Evolutionary conservation across 139 green algal species (phyloP), one percentile per base, ranked within the genome.

Genomic region (Tetradesmus lagerheimii): DNA sequence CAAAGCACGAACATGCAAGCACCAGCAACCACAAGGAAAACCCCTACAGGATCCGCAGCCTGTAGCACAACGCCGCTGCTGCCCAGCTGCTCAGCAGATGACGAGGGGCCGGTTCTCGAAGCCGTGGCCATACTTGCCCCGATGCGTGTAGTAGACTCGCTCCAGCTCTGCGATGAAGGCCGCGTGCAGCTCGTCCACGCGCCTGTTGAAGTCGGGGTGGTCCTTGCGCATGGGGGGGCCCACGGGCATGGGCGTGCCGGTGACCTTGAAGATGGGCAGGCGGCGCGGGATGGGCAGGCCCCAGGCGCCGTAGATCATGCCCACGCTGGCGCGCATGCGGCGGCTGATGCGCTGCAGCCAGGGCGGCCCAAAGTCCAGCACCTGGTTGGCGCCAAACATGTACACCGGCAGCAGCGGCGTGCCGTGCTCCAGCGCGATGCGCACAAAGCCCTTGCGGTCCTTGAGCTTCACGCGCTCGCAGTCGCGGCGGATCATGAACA

Each of bases 401-500:
- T 90, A 92, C 20, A 88, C 66, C 3, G 90, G 90, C 43, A 92
- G 43, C 45, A 92, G 89, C 66, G 85, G 29, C 0, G 50, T 57
- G 62, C 90, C 90, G 29, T 89, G 84, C 85, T 92, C 90, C 0
- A 92, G 25, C 35, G 90, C 90, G 4, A 92, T 79, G 62, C 89
- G 80, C 14, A 91, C 71, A 35, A 91, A 88, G 62, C 90, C 90
- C 67, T 92, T 92, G 64, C 90, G 84, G 78, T 83, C 39, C 53
- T 74, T 79, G 62, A 92, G 85, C 57, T 92, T 90, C 43, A 92
- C 80, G 57, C 78, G 78, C 85, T 92, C 90, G 18, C 67, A 25
- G 74, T 90, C 64, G 9, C 53, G 37, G 2, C 43, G 43, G 34
- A 86, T 76, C 84, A 92, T 90, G 39, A 88, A 92, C 89, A 92